Evolutionary conservation across 2,329 filamentous ascomycete species (phyloP).

Genomic region (Colletotrichum ledebouriae): DNA sequence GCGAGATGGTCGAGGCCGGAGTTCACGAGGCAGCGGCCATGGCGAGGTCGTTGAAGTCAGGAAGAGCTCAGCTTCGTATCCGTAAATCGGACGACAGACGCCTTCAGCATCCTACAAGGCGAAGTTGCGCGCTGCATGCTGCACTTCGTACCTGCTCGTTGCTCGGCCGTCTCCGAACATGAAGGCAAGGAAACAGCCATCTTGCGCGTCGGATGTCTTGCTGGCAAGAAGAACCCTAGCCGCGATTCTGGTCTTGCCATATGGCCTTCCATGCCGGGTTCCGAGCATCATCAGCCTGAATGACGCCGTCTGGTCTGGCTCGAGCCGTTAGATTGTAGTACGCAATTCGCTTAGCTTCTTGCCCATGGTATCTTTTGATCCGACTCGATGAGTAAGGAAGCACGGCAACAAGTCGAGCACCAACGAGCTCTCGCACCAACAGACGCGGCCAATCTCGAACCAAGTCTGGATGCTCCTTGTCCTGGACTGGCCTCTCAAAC

Average conservation of each 20-base stretch:
- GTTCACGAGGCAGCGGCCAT: slow-evolving; percentile 5
- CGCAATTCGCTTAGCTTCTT: neutral
- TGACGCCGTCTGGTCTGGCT: slow-evolving; percentile 10
- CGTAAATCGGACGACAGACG: slow-evolving; percentile 21
- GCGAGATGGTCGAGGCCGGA: slow-evolving; percentile 3
- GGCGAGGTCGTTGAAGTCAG: neutral
- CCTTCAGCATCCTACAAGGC: slow-evolving; percentile 2
- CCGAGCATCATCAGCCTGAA: slow-evolving; percentile 14
- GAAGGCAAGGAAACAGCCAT: no score
- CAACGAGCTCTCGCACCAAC: no score
- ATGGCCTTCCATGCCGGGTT: slow-evolving; percentile 16
- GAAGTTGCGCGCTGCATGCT: slow-evolving; percentile 5
- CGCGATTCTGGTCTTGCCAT: slow-evolving; percentile 16
- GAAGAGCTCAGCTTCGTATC: slow-evolving; percentile 8
- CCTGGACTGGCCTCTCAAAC: slow-evolving; percentile 4
- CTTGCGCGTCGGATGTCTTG: no score
- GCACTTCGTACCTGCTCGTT: neutral
- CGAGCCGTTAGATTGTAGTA: neutral
- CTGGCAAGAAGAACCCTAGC: slow-evolving; percentile 5
- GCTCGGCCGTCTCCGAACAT: neutral
- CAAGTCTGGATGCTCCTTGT: neutral
- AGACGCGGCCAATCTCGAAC: no score
- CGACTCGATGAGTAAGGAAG: no score
- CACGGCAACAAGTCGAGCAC: no score
- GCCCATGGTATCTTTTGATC: no score